Evolutionary conservation across 2,329 filamentous ascomycete genomes (phyloP), one percentile per base, ranked within the genome.

Genomic region (Aspergillus thermomutatus): DNA sequence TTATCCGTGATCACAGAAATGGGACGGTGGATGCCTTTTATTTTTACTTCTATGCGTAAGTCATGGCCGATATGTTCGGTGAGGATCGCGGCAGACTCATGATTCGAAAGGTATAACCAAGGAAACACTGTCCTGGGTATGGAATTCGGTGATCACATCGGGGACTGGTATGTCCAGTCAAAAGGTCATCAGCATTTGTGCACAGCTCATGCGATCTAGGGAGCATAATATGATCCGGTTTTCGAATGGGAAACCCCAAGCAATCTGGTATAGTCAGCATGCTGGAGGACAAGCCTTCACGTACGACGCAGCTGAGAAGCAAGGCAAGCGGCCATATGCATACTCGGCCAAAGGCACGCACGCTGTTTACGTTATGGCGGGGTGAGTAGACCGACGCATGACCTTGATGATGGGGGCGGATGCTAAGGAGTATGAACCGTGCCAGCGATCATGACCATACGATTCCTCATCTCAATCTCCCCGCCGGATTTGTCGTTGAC

Each of bases 141-240:
- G 55, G 76, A 82, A 61, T 80, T 83, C 47, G 79, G 80, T 59
- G 80, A 86, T 66, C 86, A 89, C 67, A 81, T 89, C 28, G 86
- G 86, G 8, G 84, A 87, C 66, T 86, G 83, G 80, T 80, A 70
- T 54, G 67, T 66, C 25, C 52, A 46, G n/a, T 41, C 26, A 40
- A 41, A 26, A 34, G 21, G 11, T 25, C 45, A 11, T 53, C 8
- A 25, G 34, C 7, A n/a, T 17, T 49, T 37, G 3, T 1, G 19
- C 9, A 11, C 40, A 43, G 10, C 31, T 51, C 7, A 49, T 9
- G 45, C 47, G 25, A 26, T 25, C 19, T 27, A 82, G 80, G 84
- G 85, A 88, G 66, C 85, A 88, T 68, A 85, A 82, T 54, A 87
- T 87, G 84, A 76, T 89, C 31, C 84, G 86, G 10, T 89, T 89